Percentiles rank a stretch among this genome's conserved stretches.
Conservation (phyloP, 129 eudicot genomes). For the Centaurea solstitialis region DNA sequence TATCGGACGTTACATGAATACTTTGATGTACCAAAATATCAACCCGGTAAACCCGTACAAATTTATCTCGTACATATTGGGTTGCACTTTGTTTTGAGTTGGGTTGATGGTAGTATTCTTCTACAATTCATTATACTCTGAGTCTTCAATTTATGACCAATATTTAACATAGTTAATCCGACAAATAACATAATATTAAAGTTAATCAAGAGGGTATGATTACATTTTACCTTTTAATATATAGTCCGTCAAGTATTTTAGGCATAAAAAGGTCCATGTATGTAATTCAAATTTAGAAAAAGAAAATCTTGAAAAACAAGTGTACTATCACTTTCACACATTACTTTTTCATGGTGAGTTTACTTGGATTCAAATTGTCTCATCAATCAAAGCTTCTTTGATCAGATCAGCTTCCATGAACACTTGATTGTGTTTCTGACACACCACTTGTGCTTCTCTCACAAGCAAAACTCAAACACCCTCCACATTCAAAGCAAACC, state of each 20-base stretch:
- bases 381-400: slow-evolving; percentile 19
- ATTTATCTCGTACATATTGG: too few relatives aligned
- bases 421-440: slow-evolving; percentile 45
- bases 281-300: neutral
- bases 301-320: slow-evolving; percentile 37
- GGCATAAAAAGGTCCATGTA: neutral
- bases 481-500: slow-evolving; percentile 8
- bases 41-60: too few relatives aligned
- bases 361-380: slow-evolving; percentile 27
- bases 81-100: too few relatives aligned
- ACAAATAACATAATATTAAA: neutral
- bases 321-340: slow-evolving; percentile 33
- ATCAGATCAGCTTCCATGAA: slow-evolving; percentile 17
- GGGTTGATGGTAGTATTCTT: too few relatives aligned
- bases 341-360: slow-evolving; percentile 17
- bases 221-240: neutral
- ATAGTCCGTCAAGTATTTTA: neutral
- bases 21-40: too few relatives aligned
- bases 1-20: too few relatives aligned
- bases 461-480: slow-evolving; percentile 50
- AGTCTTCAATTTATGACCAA: too few relatives aligned
- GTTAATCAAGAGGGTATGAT: neutral
- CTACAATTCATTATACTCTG: too few relatives aligned
- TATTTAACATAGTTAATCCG: too few relatives aligned
- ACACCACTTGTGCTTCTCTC: slow-evolving; percentile 41